Evolutionary conservation across 2,329 filamentous ascomycete species (phyloP).

Genomic region (Xylariaceae sp.): DNA sequence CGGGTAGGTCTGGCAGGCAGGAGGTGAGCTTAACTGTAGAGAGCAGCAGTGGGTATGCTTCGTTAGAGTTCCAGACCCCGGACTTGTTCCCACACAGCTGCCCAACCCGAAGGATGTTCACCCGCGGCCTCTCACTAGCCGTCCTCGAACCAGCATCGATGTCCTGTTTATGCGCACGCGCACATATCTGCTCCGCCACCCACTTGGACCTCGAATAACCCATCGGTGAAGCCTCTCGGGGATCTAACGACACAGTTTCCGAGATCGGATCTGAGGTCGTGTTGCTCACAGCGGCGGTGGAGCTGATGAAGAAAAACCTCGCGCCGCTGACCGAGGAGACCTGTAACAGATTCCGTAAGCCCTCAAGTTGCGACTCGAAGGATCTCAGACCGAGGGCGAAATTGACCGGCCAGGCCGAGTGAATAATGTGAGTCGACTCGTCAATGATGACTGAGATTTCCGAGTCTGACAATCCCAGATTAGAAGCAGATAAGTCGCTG

Average conservation of each 20-base stretch:
- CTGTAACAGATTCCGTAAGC: slow-evolving; percentile 43
- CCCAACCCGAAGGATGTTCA: slow-evolving; percentile 40
- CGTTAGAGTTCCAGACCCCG: slow-evolving; percentile 43
- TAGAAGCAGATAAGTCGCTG: slow-evolving; percentile 40
- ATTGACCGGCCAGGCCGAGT: slow-evolving; percentile 62
- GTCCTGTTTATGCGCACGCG: slow-evolving; percentile 29
- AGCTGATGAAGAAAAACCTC: slow-evolving; percentile 25
- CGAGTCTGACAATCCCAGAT: slow-evolving; percentile 42
- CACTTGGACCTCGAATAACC: slow-evolving; percentile 55
- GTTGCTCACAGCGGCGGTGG: slow-evolving; percentile 19
- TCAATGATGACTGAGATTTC: slow-evolving; percentile 37
- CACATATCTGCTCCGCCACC: slow-evolving; percentile 52
- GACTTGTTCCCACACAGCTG: slow-evolving; percentile 38
- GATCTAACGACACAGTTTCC: slow-evolving; percentile 37
- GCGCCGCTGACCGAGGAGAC: slow-evolving; percentile 29
- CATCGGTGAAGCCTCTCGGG: slow-evolving; percentile 39
- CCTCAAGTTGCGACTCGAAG: slow-evolving; percentile 49
- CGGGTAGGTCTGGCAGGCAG: slow-evolving; percentile 36
- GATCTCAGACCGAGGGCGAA: slow-evolving; percentile 52
- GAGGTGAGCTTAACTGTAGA: slow-evolving; percentile 33
- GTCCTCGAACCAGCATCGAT: background rate
- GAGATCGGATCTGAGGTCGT: slow-evolving; percentile 26
- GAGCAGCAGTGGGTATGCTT: slow-evolving; percentile 46
- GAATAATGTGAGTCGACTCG: slow-evolving; percentile 49
- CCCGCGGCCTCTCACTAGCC: slow-evolving; percentile 20